phyloP scores from a whole-genome alignment of 352 stramenopile species.

The Phytophthora cryptogea region DNA sequence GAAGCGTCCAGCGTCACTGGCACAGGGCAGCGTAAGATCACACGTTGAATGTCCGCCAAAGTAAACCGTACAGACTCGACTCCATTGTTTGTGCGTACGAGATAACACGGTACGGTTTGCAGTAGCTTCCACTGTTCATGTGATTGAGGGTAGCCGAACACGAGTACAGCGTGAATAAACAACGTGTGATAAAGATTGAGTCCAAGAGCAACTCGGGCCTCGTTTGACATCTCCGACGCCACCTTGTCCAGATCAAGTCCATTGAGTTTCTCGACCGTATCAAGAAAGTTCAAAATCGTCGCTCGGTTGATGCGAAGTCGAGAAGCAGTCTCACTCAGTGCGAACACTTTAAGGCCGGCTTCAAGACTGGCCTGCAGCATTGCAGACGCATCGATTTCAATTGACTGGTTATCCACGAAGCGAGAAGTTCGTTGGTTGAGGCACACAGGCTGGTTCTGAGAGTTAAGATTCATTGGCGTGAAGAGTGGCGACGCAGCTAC shows the following conservation, averaged over 20 bases:
- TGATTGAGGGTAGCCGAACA: constrained; percentile 51
- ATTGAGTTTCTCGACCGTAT: constrained; percentile 55
- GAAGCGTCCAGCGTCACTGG: constrained; percentile 29
- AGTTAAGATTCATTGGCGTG: constrained; percentile 26
- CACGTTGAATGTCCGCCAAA: constrained; percentile 86
- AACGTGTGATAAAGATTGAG: constrained; percentile 92
- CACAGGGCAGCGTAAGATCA: constrained; percentile 70
- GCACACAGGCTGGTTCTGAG: constrained; percentile 48
- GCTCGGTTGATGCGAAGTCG: constrained; percentile 19
- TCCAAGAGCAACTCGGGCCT: constrained; percentile 67
- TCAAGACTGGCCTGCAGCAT: constrained; percentile 26
- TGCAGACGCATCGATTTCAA: neutral
- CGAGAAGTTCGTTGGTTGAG: constrained; percentile 56
- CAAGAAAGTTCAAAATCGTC: constrained; percentile 49
- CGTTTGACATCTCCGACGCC: constrained; percentile 24
- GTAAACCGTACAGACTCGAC: constrained; percentile 49
- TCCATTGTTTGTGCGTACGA: constrained; percentile 23
- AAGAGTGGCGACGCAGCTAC: constrained; percentile 20
- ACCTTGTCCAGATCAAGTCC: constrained; percentile 37
- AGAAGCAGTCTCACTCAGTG: constrained; percentile 22
- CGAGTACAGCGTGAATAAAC: constrained; percentile 73
- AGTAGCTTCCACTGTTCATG: constrained; percentile 79
- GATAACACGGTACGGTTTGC: constrained; percentile 59
- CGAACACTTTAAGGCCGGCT: constrained; percentile 40
- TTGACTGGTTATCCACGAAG: neutral